Evolutionary conservation across 2,329 filamentous ascomycete species (phyloP), one percentile per base, ranked within the genome.

Genomic region (Botryotinia globosa): DNA sequence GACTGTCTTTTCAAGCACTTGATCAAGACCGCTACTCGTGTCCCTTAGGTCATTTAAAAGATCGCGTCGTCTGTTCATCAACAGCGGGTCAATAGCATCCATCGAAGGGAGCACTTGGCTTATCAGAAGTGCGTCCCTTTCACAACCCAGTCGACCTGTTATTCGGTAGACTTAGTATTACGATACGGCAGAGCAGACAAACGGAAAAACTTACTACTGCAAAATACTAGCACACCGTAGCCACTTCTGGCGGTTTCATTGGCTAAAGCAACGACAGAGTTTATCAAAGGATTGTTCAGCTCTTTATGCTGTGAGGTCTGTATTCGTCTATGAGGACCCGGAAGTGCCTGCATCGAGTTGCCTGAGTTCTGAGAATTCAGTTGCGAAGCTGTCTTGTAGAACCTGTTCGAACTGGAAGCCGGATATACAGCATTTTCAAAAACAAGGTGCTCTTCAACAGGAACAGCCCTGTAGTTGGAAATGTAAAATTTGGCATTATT

Each of bases 201-300:
- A 58, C 32, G 37, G 44, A 45, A 14, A n/a, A 22, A 69, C 67
- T 69, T 61, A 77, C 91, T 94, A 72, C 89, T 88, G 74, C 91
- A 92, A 79, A 94, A 94, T 1, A 94, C 87, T 48, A 94, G 84
- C 6, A 88, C 91, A 6, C 92, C 92, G 78, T 89, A 92, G 1
- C 91, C 91, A 58, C 87, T 85, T n/a, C 82, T 83, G 0, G 88
- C 91, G 6, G 91, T 93, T 78, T 93, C 91, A 70, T 88, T 85
- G 2, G 91, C 87, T 45, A 94, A 84, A 0, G 91, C 85, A 3
- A 94, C 87, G 56, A 94, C 91, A 1, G 91, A 85, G 78, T 94
- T 94, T 8, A 89, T 83, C 10, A 92, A 86, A 0, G 90, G 83
- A 75, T 92, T 90, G 44, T 84, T 83, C 32, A 94, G 83, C 77